Conservation (phyloP, 2,329 filamentous ascomycete genomes). For the Colletotrichum sp. region DNA sequence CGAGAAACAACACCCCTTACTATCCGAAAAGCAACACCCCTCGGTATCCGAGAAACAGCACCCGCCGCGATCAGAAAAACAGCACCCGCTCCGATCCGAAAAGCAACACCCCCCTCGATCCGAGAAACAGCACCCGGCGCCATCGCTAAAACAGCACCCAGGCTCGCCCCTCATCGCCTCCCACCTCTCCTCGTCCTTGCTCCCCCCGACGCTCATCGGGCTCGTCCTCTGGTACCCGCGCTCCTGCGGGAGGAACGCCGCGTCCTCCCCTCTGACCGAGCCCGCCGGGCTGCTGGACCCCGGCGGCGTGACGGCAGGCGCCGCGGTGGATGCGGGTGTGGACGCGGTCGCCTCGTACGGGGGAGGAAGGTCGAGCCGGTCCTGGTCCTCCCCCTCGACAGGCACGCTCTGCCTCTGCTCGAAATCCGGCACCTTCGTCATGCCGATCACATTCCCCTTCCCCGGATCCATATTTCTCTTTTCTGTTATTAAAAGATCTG, state of each 20-base stretch:
- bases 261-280: not conserved
- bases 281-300: not conserved
- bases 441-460: not conserved
- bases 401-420: not conserved
- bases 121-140: not conserved
- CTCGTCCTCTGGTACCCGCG: not conserved
- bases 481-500: not conserved
- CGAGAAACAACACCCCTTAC: not conserved
- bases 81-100: not conserved
- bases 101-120: not conserved
- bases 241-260: not conserved
- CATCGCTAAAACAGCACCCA: not conserved
- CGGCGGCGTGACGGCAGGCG: not conserved
- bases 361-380: not conserved
- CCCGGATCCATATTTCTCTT: not conserved
- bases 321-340: not conserved
- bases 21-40: not conserved
- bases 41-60: not conserved
- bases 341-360: constrained; percentile 3
- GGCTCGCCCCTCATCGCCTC: not conserved
- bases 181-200: not conserved
- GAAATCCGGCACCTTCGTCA: not conserved
- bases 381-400: not conserved
- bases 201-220: not conserved
- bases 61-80: not conserved